These are phyloP conservation scores for Cryptococcus depauperatus DNA, from an alignment of 1,284 basidiomycete genomes.

Conservation along the genomic window DNA sequence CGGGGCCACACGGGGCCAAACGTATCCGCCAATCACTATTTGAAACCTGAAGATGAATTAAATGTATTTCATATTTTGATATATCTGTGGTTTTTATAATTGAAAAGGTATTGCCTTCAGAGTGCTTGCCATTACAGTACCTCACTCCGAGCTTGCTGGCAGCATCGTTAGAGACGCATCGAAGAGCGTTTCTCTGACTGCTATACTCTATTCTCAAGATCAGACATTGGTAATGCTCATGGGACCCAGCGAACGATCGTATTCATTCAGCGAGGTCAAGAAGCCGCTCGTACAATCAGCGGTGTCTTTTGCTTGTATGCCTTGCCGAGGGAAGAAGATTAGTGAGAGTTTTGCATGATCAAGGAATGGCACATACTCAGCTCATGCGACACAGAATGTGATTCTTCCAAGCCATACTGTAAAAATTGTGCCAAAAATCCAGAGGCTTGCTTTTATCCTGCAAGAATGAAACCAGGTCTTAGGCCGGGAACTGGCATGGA, in stretches of 20 bases:
- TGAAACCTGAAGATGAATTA: background rate
- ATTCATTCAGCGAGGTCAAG: slow-evolving; percentile 1
- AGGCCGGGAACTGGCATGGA: slow-evolving; percentile 41
- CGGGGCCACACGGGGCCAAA: background rate
- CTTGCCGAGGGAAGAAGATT: slow-evolving; percentile 29
- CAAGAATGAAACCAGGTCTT: slow-evolving; percentile 43
- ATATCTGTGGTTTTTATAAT: too few species aligned
- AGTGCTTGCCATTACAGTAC: too few species aligned
- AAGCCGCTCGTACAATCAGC: slow-evolving; percentile 4
- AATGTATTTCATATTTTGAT: too few species aligned
- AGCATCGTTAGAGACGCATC: too few species aligned
- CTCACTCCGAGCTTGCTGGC: too few species aligned
- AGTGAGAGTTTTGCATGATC: slow-evolving; percentile 13
- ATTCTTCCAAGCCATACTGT: slow-evolving; percentile 30
- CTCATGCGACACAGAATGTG: slow-evolving; percentile 29
- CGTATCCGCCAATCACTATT: background rate
- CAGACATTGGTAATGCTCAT: too few species aligned
- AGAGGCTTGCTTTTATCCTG: slow-evolving; percentile 36
- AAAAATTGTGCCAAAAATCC: slow-evolving; percentile 34
- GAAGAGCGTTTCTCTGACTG: too few species aligned
- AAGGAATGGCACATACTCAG: background rate
- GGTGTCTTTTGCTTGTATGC: slow-evolving; percentile 28
- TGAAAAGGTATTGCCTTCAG: too few species aligned
- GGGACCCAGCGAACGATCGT: slow-evolving; percentile 4
- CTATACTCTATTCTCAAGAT: too few species aligned